phyloP scores from a whole-genome alignment of 139 green algal species.

The Volvox reticuliferus region DNA sequence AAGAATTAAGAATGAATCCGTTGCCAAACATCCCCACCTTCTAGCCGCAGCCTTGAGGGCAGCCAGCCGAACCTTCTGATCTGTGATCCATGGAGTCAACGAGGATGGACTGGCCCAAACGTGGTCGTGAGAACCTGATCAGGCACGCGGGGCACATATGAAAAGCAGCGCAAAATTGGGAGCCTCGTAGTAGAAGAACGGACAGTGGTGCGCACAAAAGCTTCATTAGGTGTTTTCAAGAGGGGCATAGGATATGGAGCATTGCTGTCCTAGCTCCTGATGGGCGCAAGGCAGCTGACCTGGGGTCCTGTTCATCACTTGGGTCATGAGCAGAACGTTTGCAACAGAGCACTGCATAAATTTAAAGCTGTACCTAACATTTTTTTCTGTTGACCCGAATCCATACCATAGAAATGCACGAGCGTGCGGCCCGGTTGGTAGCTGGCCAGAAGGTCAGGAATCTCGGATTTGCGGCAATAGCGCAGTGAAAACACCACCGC shows the following conservation, averaged over 20 bases:
- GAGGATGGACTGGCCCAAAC: neutral
- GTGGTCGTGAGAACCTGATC: neutral
- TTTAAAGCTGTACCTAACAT: too few species aligned
- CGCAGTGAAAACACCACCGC: neutral
- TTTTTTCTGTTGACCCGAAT: neutral
- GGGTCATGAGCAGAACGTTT: too few species aligned
- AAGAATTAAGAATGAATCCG: too few species aligned
- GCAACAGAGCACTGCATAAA: too few species aligned
- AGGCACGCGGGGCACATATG: neutral
- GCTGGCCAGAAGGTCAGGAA: conserved; percentile 22
- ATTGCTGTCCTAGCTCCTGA: too few species aligned
- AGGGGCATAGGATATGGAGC: too few species aligned
- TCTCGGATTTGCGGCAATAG: conserved; percentile 13
- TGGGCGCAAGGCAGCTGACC: too few species aligned
- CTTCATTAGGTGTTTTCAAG: too few species aligned
- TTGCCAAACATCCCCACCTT: neutral
- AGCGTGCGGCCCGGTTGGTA: conserved; percentile 7
- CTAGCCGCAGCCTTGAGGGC: neutral
- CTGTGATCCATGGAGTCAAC: neutral
- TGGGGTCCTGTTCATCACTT: too few species aligned
- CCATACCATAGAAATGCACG: conserved; percentile 40
- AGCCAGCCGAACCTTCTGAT: neutral
- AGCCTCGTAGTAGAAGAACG: too few species aligned
- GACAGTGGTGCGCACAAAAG: too few species aligned
- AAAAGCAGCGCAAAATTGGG: too few species aligned